These are phyloP conservation scores for Pseudocercospora ulei DNA, from an alignment of 2,329 filamentous ascomycete species.

Conservation along the genomic window DNA sequence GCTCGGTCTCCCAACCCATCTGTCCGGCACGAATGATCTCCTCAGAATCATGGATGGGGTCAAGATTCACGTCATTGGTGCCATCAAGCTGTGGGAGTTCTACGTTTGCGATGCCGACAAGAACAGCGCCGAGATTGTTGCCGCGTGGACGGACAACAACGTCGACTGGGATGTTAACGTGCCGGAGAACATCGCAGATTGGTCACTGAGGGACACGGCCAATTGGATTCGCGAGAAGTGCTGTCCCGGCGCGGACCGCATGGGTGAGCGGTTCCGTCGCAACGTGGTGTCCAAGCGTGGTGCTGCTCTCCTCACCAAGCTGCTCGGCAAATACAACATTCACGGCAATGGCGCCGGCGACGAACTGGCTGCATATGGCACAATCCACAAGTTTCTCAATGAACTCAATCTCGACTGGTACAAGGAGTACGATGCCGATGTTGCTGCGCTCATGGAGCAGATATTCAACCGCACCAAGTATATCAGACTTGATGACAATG, in stretches of 20 bases:
- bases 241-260: constrained; percentile 58
- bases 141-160: constrained; percentile 59
- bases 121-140: constrained; percentile 57
- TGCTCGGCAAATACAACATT: constrained; percentile 60
- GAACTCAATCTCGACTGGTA: constrained; percentile 83
- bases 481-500: constrained; percentile 80
- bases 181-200: constrained; percentile 47
- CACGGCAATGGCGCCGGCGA: constrained; percentile 43
- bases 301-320: constrained; percentile 56
- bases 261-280: constrained; percentile 72
- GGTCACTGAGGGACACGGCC: constrained; percentile 51
- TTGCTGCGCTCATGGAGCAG: constrained; percentile 75
- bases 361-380: constrained; percentile 47
- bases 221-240: constrained; percentile 59
- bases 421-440: constrained; percentile 79
- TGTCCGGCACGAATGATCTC: constrained; percentile 63
- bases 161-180: constrained; percentile 47
- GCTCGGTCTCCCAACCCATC: constrained; percentile 64
- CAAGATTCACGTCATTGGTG: constrained; percentile 67
- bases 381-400: constrained; percentile 56
- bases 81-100: constrained; percentile 82
- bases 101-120: constrained; percentile 73
- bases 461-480: constrained; percentile 93
- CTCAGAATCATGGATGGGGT: constrained; percentile 72
- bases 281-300: constrained; percentile 58